Conservation (phyloP, 371 early-diverging fungal species). For the Haplosporangium sp. region DNA sequence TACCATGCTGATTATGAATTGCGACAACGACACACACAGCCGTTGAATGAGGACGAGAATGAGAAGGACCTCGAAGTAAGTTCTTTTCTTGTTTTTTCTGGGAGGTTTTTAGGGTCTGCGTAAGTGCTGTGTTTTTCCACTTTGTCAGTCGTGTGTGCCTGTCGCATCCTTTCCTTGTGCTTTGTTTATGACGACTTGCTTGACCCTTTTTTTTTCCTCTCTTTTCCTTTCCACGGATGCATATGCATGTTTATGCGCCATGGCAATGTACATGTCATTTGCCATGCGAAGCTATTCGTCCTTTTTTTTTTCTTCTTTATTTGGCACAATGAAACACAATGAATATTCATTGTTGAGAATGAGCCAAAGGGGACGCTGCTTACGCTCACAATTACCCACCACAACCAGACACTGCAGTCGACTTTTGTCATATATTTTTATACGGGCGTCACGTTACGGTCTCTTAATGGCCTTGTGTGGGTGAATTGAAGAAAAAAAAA, state of each 20-base stretch:
- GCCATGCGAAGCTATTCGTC: too few relatives aligned
- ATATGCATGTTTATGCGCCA: neutral
- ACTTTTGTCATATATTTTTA: too few relatives aligned
- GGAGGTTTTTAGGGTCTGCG: neutral
- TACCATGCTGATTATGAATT: slow-evolving; percentile 37
- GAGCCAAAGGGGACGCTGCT: too few relatives aligned
- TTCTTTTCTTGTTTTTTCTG: neutral
- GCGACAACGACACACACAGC: slow-evolving; percentile 19
- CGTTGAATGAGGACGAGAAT: slow-evolving; percentile 12
- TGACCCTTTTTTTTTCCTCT: slow-evolving; percentile 14
- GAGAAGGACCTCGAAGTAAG: slow-evolving; percentile 35
- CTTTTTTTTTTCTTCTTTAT: neutral
- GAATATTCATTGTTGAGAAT: too few relatives aligned
- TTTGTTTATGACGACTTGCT: neutral
- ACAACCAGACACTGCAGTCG: too few relatives aligned
- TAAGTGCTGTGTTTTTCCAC: neutral
- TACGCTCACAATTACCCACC: too few relatives aligned
- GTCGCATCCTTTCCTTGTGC: neutral
- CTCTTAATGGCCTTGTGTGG: too few relatives aligned
- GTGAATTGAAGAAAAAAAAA: too few relatives aligned
- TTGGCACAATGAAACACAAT: neutral
- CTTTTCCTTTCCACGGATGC: slow-evolving; percentile 3
- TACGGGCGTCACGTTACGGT: too few relatives aligned
- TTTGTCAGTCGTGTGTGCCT: neutral
- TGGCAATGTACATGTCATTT: neutral